Evolutionary conservation across 495 filamentous ascomycete species (phyloP), one percentile per base, ranked within the genome.

Genomic region (Bryoglossum gracile): DNA sequence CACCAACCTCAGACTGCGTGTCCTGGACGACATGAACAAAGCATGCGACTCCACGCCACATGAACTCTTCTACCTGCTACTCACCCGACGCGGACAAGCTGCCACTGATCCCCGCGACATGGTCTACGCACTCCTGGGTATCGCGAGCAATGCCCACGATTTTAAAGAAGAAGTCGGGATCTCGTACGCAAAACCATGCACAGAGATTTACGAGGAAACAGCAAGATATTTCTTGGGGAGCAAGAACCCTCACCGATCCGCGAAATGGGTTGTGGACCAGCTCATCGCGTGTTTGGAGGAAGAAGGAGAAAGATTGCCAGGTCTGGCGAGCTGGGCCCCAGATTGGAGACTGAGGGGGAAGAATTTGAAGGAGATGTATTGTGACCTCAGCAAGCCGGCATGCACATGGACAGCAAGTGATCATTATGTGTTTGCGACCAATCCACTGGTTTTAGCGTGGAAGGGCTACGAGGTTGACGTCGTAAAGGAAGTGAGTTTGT

Each of bases 21-120:
- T 43, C n/a, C 41, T 43, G 9, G 23, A 24, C 18, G 41, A 43
- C 25, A 43, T 43, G 41, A 43, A 43, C 19, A 17, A 8, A 2
- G 18, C 11, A 16, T 25, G 41, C 16, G 25, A 4, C 4, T 3
- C n/a, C 5, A 17, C 6, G 21, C 25, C 16, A 4, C 23, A 30
- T 10, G 32, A 32, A 30, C 28, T 43, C 18, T n/a, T 43, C 14
- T n/a, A 14, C 2, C 41, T 25, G 18, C 24, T 43, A 16, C 16
- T 4, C 8, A 14, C 41, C 28, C 17, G 41, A 16, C 8, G 41
- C 4, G 41, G 41, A 3, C 25, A 30, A 4, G 41, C 24, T 1
- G 41, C 41, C 3, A 43, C 41, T 3, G 41, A 43, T n/a, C 14
- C 41, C 14, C 23, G 41, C 2, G 41, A 43, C 25, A 13, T 30